These are phyloP conservation scores for Phytophthora macrochlamydospora DNA, from an alignment of 352 stramenopile genomes.

Conservation along the genomic window DNA sequence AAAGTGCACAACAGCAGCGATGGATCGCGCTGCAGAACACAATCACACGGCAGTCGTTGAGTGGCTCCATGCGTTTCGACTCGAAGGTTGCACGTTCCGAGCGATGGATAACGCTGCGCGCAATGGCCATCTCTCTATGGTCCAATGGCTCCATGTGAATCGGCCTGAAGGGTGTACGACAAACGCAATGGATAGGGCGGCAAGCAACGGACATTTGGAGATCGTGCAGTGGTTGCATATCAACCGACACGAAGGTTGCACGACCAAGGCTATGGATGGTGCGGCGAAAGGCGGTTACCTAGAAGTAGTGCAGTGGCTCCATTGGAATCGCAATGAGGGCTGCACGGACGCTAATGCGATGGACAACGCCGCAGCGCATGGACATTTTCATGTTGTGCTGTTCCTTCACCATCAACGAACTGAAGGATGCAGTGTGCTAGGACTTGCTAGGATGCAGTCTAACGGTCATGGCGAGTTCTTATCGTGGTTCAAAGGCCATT, in stretches of 20 bases:
- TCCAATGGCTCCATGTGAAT: slow-evolving; percentile 37
- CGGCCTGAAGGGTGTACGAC: slow-evolving; percentile 32
- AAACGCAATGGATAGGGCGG: slow-evolving; percentile 32
- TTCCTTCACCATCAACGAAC: slow-evolving; percentile 29
- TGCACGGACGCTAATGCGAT: slow-evolving; percentile 39
- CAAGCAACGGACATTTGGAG: slow-evolving; percentile 22
- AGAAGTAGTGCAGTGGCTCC: slow-evolving; percentile 32
- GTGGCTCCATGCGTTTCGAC: slow-evolving; percentile 30
- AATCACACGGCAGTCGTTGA: slow-evolving; percentile 28
- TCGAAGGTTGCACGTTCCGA: slow-evolving; percentile 27
- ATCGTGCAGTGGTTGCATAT: slow-evolving; percentile 31
- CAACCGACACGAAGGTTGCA: slow-evolving; percentile 35
- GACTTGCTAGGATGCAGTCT: background rate
- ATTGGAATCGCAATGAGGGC: slow-evolving; percentile 32
- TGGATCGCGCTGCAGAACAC: slow-evolving; percentile 28
- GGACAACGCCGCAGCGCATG: slow-evolving; percentile 35
- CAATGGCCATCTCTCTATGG: slow-evolving; percentile 32
- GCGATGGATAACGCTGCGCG: slow-evolving; percentile 41
- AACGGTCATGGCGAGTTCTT: no score
- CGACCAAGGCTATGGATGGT: slow-evolving; percentile 28
- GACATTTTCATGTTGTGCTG: slow-evolving; percentile 41
- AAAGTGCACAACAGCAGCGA: slow-evolving; percentile 24
- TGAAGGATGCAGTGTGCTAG: slow-evolving; percentile 25
- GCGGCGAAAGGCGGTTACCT: slow-evolving; percentile 31
- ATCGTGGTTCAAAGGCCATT: background rate